Base-by-base conservation (phyloP, 2,329 filamentous ascomycete species). In the Apiospora sp. region DNA sequence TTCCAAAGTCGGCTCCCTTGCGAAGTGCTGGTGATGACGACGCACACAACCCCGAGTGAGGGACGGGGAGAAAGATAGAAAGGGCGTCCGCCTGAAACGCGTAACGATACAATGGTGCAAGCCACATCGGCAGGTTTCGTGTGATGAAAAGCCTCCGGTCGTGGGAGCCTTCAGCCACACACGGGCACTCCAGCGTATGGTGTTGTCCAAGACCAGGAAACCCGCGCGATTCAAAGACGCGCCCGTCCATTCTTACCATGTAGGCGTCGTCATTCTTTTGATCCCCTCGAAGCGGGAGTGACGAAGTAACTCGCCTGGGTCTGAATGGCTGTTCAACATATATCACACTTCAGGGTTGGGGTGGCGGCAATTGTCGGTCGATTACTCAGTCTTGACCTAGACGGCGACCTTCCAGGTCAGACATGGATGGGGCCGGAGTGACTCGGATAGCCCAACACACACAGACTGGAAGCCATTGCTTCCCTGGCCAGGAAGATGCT, bases 71-170 rank as follows among this genome's bases (percentile, higher is more conserved):
- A 24, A n/a, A 27, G 49, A 24, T 14, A 51, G 49, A 51, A 14
- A 13, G 22, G 58, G 22, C 58, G 10, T 22, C 34, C 10, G 58
- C 19, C 58, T 41, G 58, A 37, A 64, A 64, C 34, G 34, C 34
- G 58, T 10, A 37, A 12, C 30, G 54, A 37, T 22, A 34, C 19
- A 30, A 10, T 37, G 54, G 19, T 34, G 30, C 30, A 37, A 61
- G 54, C 54, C 30, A 61, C 54, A 61, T 22, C 54, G 54, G 54
- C 54, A 61, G 54, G 30, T 61, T 49, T 49, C 6, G 22, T 37
- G 34, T 13, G 34, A 19, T 34, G 8, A 37, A 19, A n/a, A n/a
- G 30, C n/a, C 16, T 48, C 19, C 46, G 19, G 16, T 48, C 46
- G 16, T 48, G 19, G 8, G 7, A 48, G 22, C 51, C 3, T n/a